Base-by-base conservation (phyloP, 495 filamentous ascomycete genomes). In the Jackrogersella multiformis region DNA sequence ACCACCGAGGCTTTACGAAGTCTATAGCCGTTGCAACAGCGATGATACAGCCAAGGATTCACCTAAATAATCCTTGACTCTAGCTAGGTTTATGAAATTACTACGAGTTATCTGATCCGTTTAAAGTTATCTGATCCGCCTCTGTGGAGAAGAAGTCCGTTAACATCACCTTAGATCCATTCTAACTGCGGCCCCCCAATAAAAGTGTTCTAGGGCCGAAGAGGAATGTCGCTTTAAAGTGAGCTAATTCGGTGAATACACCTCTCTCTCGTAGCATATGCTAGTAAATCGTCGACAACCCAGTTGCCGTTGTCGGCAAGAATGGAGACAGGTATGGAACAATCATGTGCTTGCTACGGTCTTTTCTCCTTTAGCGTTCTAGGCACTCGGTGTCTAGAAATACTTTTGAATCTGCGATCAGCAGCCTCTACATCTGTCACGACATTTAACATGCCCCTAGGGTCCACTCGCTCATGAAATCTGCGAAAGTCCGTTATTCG, bases 111-210 rank as follows among this genome's bases (percentile, higher is more conserved):
- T 74, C 72, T 42, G 72, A 74, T 74, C 69, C 72, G 65, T 66
- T 61, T 72, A 66, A 72, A 72, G 69, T 74, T 74, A 74, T 74
- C 72, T 54, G 72, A 74, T 74, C 72, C 72, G 67, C 21, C 20
- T 12, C 30, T 44, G 67, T 70, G 67, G 67, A 65, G 67, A 56
- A 45, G 62, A 56, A 34, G 35, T 58, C 39, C 56, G 44, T 58
- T 58, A 41, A 54, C 20, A 36, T n/a, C 56, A 42, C 65, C 58
- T 12, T 20, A n/a, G 55, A 46, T 70, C 61, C 41, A 46, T 61
- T 46, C 61, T 56, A 56, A 52, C 55, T 42, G 56, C 39, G 30
- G 16, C 30, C 32, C 30, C 30, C 38, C 48, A 41, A 34, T 41
- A 23, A 54, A 51, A 52, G 28, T 35, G 32, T 70, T 16, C 63